Evolutionary conservation across 768 basidiomycete genomes (phyloP), one percentile per base, ranked within the genome.

Genomic region (Coprinopsis marcescibilis): DNA sequence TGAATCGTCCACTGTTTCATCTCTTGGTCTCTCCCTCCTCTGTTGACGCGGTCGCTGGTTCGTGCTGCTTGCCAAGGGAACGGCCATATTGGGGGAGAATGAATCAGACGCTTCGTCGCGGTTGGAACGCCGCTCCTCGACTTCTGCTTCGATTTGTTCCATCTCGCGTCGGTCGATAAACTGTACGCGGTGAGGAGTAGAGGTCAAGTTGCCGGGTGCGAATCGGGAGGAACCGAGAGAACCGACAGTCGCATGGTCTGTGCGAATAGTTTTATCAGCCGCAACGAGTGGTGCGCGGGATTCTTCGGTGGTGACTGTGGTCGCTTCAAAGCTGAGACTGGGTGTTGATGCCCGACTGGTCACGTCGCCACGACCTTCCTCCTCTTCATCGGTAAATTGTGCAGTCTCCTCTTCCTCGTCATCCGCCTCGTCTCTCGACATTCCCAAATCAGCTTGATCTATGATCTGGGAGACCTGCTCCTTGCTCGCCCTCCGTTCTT

Each of bases 61-160:
- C 37, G 43, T 15, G 48, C 37, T 19, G 54, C 48, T 3, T 43
- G 43, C 7, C 41, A 32, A 12, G 23, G 32, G 2, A 45, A 40
- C 11, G 45, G 24, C 7, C 35, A 21, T 2, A 41, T 43, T 15
- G 41, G 48, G 19, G 45, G 46, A 8, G 43, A 21, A 21, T 39
- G 52, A 6, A 44, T 20, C 45, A 24, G 5, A 33, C 14, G 24
- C 46, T 35, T 29, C 19, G n/a, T 64, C 69, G 0, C 46, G 48
- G 30, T 82, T 73, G 0, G 77, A 77, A 30, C 82, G 72, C 27
- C 84, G 71, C 51, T 85, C 82, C 42, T 80, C 78, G 0, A 87
- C 69, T 53, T 91, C 85, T 11, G 67, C 71, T 1, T 76, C 75
- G 50, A 87, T 86, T 33, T 77, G 72, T 39, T 76, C 72, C 4